Conservation (phyloP, 2,329 filamentous ascomycete genomes). For the Didymella keratinophila region DNA sequence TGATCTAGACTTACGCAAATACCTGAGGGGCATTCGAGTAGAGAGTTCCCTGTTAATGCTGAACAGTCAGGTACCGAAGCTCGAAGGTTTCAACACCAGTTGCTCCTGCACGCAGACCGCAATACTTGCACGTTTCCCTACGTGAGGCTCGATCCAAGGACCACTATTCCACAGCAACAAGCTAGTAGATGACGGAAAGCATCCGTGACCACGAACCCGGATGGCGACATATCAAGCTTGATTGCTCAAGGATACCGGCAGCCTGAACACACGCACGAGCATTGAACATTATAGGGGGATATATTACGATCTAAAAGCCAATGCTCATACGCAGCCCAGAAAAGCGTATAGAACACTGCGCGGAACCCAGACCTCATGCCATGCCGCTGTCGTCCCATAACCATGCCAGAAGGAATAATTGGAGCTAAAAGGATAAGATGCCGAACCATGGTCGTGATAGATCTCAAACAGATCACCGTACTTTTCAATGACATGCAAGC, state of each 20-base stretch:
- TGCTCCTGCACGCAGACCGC: neutral
- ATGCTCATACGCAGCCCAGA: constrained; percentile 26
- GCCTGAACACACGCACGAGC: neutral
- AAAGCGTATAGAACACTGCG: constrained; percentile 26
- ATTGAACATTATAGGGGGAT: constrained; percentile 21
- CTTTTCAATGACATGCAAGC: constrained; percentile 22
- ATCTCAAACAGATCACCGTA: constrained; percentile 29
- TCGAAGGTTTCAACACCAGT: neutral
- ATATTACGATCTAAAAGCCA: constrained; percentile 35
- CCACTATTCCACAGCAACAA: neutral
- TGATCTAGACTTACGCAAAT: constrained; percentile 7
- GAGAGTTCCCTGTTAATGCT: neutral
- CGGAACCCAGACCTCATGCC: constrained; percentile 27
- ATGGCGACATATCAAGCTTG: neutral
- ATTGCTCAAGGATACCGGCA: neutral
- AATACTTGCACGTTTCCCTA: neutral
- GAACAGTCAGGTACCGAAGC: neutral
- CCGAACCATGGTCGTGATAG: constrained; percentile 30
- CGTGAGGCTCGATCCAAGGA: neutral
- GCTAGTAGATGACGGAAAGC: neutral
- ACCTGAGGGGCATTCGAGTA: neutral
- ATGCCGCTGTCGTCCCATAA: constrained; percentile 33
- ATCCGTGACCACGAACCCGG: neutral
- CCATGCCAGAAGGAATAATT: constrained; percentile 29
- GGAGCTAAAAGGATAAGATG: constrained; percentile 26